phyloP scores from a whole-genome alignment of 306 rosid genomes.

The Sophora flavescens region DNA sequence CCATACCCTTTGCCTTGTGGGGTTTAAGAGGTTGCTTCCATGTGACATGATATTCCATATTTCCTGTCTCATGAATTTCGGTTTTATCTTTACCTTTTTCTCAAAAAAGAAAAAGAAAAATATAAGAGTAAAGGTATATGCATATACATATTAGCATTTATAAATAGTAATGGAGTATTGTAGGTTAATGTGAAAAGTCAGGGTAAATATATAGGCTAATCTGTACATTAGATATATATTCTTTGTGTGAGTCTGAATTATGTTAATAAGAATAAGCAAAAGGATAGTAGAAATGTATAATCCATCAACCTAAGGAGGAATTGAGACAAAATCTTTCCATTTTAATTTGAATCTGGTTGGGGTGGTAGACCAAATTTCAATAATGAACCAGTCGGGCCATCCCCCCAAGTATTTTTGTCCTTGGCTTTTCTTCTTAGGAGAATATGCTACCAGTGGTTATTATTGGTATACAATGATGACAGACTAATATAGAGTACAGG shows the following conservation, averaged over 20 bases:
- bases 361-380: neutral
- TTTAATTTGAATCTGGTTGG: neutral
- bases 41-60: conserved; percentile 39
- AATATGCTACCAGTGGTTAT: conserved; percentile 27
- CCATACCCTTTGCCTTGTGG: conserved; percentile 37
- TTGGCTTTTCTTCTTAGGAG: neutral
- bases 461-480: neutral
- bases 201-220: no score
- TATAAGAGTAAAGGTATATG: neutral
- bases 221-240: no score
- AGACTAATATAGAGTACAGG: neutral
- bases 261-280: neutral
- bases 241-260: no score
- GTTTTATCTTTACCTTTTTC: neutral
- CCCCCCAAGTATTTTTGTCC: neutral
- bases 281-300: neutral
- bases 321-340: neutral
- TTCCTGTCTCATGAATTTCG: conserved; percentile 6
- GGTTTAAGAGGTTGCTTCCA: conserved; percentile 41
- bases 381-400: neutral
- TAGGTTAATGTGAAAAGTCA: neutral
- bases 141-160: neutral
- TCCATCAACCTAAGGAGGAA: conserved; percentile 13
- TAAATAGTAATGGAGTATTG: neutral
- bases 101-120: neutral